Conservation (phyloP, 148 eudicot genomes). For the Vaccinium vitisidaea region DNA sequence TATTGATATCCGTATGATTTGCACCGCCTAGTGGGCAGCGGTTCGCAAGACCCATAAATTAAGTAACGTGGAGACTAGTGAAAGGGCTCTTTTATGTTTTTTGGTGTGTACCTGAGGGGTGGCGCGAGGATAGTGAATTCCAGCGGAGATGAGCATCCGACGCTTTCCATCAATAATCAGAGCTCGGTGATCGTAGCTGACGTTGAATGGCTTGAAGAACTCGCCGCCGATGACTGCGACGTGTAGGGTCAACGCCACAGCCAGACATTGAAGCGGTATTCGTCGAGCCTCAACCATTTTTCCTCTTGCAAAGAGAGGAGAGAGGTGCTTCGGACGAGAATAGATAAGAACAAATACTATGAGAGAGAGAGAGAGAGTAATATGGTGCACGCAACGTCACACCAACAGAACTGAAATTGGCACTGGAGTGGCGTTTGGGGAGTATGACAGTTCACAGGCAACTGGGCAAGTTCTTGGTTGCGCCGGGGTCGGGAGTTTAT, state of each 20-base stretch:
- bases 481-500: too few relatives aligned
- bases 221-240: slow-evolving; percentile 26
- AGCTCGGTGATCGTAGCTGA: slow-evolving; percentile 76
- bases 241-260: slow-evolving; percentile 18
- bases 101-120: slow-evolving; percentile 60
- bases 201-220: slow-evolving; percentile 77
- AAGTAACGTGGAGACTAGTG: background rate
- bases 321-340: background rate
- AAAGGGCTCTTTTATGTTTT: background rate
- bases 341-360: background rate
- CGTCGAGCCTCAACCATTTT: background rate
- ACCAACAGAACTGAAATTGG: too few relatives aligned
- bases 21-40: too few relatives aligned
- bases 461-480: too few relatives aligned
- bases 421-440: too few relatives aligned
- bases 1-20: too few relatives aligned
- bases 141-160: slow-evolving; percentile 85
- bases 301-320: background rate
- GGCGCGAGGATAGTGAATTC: slow-evolving; percentile 93
- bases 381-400: too few relatives aligned
- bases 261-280: slow-evolving; percentile 1
- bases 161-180: slow-evolving; percentile 72
- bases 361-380: too few relatives aligned
- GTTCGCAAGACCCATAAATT: too few relatives aligned
- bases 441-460: too few relatives aligned